These are phyloP conservation scores for Termitomyces sp. DNA, from an alignment of 768 basidiomycete genomes.

Conservation along the genomic window DNA sequence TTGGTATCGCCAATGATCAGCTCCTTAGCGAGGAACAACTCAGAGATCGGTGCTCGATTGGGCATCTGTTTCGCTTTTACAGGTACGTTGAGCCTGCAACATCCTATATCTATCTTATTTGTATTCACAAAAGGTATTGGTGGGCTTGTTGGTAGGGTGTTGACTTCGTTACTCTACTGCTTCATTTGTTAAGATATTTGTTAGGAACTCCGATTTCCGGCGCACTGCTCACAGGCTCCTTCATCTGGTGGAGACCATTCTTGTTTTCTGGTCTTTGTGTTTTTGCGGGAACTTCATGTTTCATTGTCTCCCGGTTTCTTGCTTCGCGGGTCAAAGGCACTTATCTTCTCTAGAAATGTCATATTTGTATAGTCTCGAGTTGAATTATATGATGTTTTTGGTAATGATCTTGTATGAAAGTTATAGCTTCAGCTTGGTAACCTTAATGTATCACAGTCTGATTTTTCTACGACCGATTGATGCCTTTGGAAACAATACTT, in stretches of 20 bases:
- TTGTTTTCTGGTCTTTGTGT: conserved; percentile 15
- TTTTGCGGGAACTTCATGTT: conserved; percentile 8
- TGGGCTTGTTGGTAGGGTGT: conserved; percentile 2
- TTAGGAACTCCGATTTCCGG: conserved; percentile 44
- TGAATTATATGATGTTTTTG: neutral
- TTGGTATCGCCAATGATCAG: conserved; percentile 14
- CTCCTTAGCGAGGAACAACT: conserved; percentile 30
- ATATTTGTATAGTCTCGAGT: no score
- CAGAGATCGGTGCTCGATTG: conserved; percentile 43
- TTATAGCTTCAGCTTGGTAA: neutral
- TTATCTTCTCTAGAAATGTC: conserved; percentile 14
- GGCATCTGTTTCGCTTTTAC: conserved; percentile 38
- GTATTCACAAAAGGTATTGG: neutral
- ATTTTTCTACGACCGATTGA: conserved; percentile 12
- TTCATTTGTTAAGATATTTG: neutral
- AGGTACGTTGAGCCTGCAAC: no score
- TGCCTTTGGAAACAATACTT: conserved; percentile 17
- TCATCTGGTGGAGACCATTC: conserved; percentile 17
- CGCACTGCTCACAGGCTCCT: conserved; percentile 34
- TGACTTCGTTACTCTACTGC: neutral
- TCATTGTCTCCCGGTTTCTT: conserved; percentile 15
- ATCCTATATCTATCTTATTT: neutral
- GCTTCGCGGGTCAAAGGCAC: conserved; percentile 18
- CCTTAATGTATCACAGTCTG: neutral
- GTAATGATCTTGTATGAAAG: neutral